Evolutionary conservation across 768 basidiomycete genomes (phyloP).

Genomic region (Russula ochroleuca): DNA sequence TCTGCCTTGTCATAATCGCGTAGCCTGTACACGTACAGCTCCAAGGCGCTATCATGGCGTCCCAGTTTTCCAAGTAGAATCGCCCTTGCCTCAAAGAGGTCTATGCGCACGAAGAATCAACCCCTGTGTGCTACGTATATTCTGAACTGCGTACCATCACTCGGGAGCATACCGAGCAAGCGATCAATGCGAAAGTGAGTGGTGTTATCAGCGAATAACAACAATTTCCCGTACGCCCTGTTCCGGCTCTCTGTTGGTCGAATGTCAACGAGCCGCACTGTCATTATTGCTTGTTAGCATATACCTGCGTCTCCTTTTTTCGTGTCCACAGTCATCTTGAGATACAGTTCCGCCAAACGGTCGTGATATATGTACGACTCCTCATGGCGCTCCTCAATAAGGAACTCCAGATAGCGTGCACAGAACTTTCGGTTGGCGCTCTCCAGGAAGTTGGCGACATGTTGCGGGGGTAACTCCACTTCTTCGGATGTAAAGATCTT

Average conservation of each 20-base stretch:
- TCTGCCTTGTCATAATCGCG: slow-evolving; percentile 85
- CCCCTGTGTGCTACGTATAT: neutral
- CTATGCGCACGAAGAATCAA: slow-evolving; percentile 38
- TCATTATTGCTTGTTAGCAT: neutral
- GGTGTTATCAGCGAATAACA: slow-evolving; percentile 72
- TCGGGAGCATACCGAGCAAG: slow-evolving; percentile 73
- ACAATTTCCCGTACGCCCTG: slow-evolving; percentile 61
- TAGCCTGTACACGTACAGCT: slow-evolving; percentile 87
- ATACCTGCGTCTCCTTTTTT: slow-evolving; percentile 62
- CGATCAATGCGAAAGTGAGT: slow-evolving; percentile 70
- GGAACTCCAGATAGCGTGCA: slow-evolving; percentile 76
- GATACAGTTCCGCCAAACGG: slow-evolving; percentile 82
- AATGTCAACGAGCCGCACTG: slow-evolving; percentile 14
- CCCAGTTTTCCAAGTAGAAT: slow-evolving; percentile 86
- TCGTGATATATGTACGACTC: slow-evolving; percentile 71
- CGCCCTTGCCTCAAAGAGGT: slow-evolving; percentile 87
- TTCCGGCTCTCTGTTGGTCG: slow-evolving; percentile 42
- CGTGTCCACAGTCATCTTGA: slow-evolving; percentile 57
- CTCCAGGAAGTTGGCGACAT: slow-evolving; percentile 76
- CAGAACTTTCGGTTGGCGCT: slow-evolving; percentile 64
- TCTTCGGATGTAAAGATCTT: slow-evolving; percentile 97
- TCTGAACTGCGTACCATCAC: slow-evolving; percentile 55
- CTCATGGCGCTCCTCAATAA: slow-evolving; percentile 73
- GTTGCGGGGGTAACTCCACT: slow-evolving; percentile 75
- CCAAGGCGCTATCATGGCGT: slow-evolving; percentile 90